These are phyloP conservation scores for Cyberlindnera euphorbiiphila DNA, from an alignment of 805 yeast species.

Conservation along the genomic window DNA sequence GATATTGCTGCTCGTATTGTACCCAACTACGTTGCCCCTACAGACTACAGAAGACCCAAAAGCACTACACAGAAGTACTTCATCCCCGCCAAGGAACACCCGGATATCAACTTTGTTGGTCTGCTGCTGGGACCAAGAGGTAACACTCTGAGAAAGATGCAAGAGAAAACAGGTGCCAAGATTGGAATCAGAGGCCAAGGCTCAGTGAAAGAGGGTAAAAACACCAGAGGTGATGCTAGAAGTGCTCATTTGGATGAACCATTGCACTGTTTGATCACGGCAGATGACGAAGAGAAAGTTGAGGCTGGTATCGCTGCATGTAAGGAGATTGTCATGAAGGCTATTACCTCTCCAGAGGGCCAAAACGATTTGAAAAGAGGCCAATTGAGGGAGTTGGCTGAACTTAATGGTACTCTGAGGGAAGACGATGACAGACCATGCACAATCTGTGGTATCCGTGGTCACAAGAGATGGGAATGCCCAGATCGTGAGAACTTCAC, in stretches of 20 bases:
- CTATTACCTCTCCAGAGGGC: slow-evolving; percentile 87
- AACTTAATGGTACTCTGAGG: slow-evolving; percentile 88
- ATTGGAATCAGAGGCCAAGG: slow-evolving; percentile 94
- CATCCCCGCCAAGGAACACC: slow-evolving; percentile 82
- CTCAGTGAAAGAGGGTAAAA: slow-evolving; percentile 88
- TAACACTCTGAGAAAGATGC: slow-evolving; percentile 74
- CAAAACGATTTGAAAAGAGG: slow-evolving; percentile 88
- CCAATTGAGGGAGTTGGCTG: slow-evolving; percentile 89
- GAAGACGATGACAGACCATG: slow-evolving; percentile 70
- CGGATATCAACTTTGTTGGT: slow-evolving; percentile 92
- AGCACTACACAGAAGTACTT: slow-evolving; percentile 76
- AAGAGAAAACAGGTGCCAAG: slow-evolving; percentile 81
- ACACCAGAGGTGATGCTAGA: slow-evolving; percentile 39
- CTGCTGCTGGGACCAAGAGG: slow-evolving; percentile 94
- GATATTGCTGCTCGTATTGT: slow-evolving; percentile 67
- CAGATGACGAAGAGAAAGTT: slow-evolving; percentile 75
- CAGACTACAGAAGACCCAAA: slow-evolving; percentile 66
- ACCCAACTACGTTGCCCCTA: slow-evolving; percentile 78
- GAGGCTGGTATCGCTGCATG: slow-evolving; percentile 71
- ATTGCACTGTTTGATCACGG: slow-evolving; percentile 81
- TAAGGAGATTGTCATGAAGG: slow-evolving; percentile 72
- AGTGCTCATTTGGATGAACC: slow-evolving; percentile 63
- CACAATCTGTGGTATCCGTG: slow-evolving; percentile 59
- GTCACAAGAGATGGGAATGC: slow-evolving; percentile 64
- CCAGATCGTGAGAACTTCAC: slow-evolving; percentile 50